Base-by-base conservation (phyloP, 345 rosid genomes). In the Pugionium cornutum region DNA sequence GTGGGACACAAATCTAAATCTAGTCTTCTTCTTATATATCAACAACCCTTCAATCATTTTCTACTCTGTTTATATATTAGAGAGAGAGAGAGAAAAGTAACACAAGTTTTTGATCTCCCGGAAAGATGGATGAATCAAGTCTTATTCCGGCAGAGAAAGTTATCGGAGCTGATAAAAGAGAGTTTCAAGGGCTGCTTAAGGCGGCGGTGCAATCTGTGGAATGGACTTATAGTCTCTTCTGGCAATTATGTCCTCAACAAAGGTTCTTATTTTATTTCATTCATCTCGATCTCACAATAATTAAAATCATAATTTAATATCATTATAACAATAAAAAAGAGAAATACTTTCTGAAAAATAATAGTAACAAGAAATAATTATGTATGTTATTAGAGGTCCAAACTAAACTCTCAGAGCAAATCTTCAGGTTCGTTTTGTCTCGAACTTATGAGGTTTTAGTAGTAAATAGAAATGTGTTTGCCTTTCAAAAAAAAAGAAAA, bases 191-290 rank as follows among this genome's bases (percentile, higher is more conserved):
- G 67, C 78, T 85, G 78, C 74, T 95, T 47, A 94, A 95, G 79
- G 80, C 81, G 27, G 89, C 88, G 42, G 96, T 95, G 72, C 91
- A 91, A 79, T 91, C 97, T 4, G 89, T 91, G 72, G 84, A 81
- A 5, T 95, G 99, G 99, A 91, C 96, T 48, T 95, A 95, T 70
- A 80, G 96, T 72, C 84, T 95, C 73, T 87, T 86, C 62, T 95
- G 99, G 99, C 91, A 89, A 77, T 11, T 84, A 45, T 91, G 92
- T 79, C 97, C 99, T 0, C 97, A 84, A 54, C 91, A 89, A 87
- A 85, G 97, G 99, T 94, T 81, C 51, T 34, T 34, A 18, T 34
- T 5, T 34, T 34, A 34, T 34, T 34, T 34, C 5, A 3, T 3
- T 34, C 36, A 34, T 34, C 5, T 34, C 36, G 5, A 3, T 34